These are phyloP conservation scores for Mycena metata DNA, from an alignment of 768 basidiomycete species.

Conservation along the genomic window DNA sequence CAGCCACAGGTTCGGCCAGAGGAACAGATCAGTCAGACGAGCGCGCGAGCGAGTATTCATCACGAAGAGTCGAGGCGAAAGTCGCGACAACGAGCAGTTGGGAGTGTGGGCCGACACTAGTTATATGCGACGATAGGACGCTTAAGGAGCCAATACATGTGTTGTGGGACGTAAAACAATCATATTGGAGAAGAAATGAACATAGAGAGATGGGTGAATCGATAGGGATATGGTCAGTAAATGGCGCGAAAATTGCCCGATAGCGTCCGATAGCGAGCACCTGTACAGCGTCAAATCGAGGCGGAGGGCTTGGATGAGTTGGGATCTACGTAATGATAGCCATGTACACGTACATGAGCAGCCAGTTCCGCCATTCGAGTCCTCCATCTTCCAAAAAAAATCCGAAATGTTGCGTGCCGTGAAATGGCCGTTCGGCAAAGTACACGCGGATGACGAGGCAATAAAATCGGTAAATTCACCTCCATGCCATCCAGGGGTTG, in stretches of 20 bases:
- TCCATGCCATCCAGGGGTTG: background rate
- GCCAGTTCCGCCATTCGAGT: background rate
- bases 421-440: too few species aligned
- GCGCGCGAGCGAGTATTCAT: too few species aligned
- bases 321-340: background rate
- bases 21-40: too few species aligned
- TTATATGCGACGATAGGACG: background rate
- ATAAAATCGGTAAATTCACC: conserved; percentile 21
- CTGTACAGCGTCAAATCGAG: too few species aligned
- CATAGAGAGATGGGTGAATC: background rate
- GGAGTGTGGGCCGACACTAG: background rate
- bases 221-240: background rate
- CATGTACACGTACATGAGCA: background rate
- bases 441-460: background rate
- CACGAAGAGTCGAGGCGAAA: too few species aligned
- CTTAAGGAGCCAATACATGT: background rate
- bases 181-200: background rate
- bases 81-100: too few species aligned
- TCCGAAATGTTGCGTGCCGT: conserved; percentile 1
- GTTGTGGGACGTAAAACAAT: background rate
- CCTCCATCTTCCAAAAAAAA: background rate
- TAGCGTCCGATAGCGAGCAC: too few species aligned
- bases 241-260: too few species aligned
- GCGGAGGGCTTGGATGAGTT: background rate
- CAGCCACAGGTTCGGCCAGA: too few species aligned